Evolutionary conservation across 352 stramenopile genomes (phyloP).

Genomic region (Globisporangium heterothallicum): DNA sequence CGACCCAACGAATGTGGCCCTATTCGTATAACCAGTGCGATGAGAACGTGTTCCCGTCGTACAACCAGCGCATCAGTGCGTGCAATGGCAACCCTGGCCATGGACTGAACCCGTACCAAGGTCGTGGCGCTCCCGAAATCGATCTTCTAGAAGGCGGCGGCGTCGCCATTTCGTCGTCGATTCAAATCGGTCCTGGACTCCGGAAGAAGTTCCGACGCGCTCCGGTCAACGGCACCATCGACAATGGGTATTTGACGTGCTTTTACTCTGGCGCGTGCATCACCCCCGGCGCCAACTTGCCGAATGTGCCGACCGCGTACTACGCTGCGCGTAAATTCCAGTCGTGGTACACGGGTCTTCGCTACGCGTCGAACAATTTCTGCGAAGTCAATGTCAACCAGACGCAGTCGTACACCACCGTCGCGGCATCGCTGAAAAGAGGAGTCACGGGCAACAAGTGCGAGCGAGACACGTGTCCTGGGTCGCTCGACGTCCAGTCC

Average conservation of each 20-base stretch:
- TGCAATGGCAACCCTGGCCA: slow-evolving; percentile 90
- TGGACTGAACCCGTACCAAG: slow-evolving; percentile 84
- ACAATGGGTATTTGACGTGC: slow-evolving; percentile 24
- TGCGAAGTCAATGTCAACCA: slow-evolving; percentile 24
- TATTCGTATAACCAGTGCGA: slow-evolving; percentile 93
- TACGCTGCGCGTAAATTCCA: slow-evolving; percentile 34
- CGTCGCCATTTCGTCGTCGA: slow-evolving; percentile 61
- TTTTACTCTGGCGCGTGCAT: slow-evolving; percentile 36
- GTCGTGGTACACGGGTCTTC: slow-evolving; percentile 53
- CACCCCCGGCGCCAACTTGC: slow-evolving; percentile 47
- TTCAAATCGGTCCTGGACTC: slow-evolving; percentile 67
- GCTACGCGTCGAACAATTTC: slow-evolving; percentile 54
- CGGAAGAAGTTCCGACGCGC: slow-evolving; percentile 41
- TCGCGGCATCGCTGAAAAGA: slow-evolving; percentile 33
- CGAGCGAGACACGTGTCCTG: slow-evolving; percentile 34
- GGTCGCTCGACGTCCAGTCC: slow-evolving; percentile 42
- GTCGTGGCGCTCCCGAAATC: slow-evolving; percentile 92
- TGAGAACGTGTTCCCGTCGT: slow-evolving; percentile 72
- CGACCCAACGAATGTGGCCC: slow-evolving; percentile 93
- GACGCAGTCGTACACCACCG: slow-evolving; percentile 40
- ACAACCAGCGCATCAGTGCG: slow-evolving; percentile 77
- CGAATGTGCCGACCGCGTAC: slow-evolving; percentile 40
- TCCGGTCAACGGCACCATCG: slow-evolving; percentile 22
- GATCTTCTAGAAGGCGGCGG: slow-evolving; percentile 91
- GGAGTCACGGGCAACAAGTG: slow-evolving; percentile 51